Base-by-base conservation (phyloP, 2,329 filamentous ascomycete genomes). In the Monosporascus sp. region DNA sequence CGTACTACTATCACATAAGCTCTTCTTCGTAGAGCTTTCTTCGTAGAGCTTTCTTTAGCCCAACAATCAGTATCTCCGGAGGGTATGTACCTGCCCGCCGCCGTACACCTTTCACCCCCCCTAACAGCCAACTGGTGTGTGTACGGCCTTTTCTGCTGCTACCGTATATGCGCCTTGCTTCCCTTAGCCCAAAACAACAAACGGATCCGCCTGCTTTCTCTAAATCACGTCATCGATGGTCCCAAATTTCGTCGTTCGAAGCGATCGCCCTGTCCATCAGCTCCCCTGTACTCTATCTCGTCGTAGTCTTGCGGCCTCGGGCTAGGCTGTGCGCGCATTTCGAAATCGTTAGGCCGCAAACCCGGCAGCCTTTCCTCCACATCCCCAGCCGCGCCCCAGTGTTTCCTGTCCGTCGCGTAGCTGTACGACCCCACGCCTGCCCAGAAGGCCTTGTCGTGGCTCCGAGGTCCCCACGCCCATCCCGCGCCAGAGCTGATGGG, bases 391-490 rank as follows among this genome's bases (percentile, higher is more conserved):
- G 57, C 48, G 15, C 54, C 34, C 65, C 64, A 70, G 56, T 68
- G 64, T 61, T 57, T 65, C 62, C 69, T 66, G 57, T 77, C 70
- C 14, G 74, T 77, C 11, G 78, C 78, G 59, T 81, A 84, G 55
- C 79, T 81, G 57, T 77, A 73, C 44, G 78, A 79, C 1, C 83
- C 88, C 1, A 90, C 79, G 14, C 88, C 88, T 18, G 89, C 84
- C 76, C 87, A 90, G 68, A 92, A 96, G 0, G 90, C 89, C 56
- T 89, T 79, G 51, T 85, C 79, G 44, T 77, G 75, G 62, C 82
- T 88, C 49, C 92, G 79, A 0, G 90, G 85, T 3, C 88, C 90
- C 92, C 91, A 96, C 0, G 89, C 84, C 90, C 91, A 96, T 15
- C 92, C 92, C 2, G 86, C 88, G 6, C 90, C 90, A n/a, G 80